Conservation (phyloP, 768 basidiomycete genomes). For the Rubroboletus satanas region DNA sequence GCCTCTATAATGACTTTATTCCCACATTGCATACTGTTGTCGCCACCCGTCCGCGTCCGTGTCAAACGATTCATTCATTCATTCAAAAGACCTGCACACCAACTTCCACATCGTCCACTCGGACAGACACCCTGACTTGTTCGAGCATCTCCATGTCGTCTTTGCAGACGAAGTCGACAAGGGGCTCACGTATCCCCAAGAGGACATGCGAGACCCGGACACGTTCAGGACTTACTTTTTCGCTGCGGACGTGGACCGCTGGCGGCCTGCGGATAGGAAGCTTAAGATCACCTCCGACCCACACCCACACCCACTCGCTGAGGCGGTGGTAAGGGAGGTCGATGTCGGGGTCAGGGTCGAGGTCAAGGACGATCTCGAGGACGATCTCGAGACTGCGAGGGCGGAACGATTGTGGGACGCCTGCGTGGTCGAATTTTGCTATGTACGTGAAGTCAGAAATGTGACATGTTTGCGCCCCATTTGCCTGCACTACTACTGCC, state of each 20-base stretch:
- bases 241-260: slow-evolving; percentile 55
- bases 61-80: not conserved
- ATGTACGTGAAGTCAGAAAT: slow-evolving; percentile 43
- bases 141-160: slow-evolving; percentile 54
- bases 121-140: slow-evolving; percentile 42
- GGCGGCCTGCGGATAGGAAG: too few species aligned
- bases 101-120: slow-evolving; percentile 30
- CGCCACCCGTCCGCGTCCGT: not conserved
- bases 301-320: not conserved
- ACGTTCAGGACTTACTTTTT: slow-evolving; percentile 77
- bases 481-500: too few species aligned
- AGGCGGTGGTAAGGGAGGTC: not conserved
- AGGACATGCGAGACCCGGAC: slow-evolving; percentile 48
- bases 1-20: not conserved
- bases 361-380: slow-evolving; percentile 3
- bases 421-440: slow-evolving; percentile 74
- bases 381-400: slow-evolving; percentile 41
- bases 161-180: slow-evolving; percentile 75
- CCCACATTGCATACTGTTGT: too few species aligned
- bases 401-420: slow-evolving; percentile 59
- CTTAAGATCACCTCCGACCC: too few species aligned
- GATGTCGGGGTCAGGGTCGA: not conserved
- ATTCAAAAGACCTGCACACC: not conserved
- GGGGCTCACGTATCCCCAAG: slow-evolving; percentile 85
- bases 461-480: not conserved